Evolutionary conservation across 441 rosid genomes (phyloP).

Genomic region (Euphorbia schlechtendalii): DNA sequence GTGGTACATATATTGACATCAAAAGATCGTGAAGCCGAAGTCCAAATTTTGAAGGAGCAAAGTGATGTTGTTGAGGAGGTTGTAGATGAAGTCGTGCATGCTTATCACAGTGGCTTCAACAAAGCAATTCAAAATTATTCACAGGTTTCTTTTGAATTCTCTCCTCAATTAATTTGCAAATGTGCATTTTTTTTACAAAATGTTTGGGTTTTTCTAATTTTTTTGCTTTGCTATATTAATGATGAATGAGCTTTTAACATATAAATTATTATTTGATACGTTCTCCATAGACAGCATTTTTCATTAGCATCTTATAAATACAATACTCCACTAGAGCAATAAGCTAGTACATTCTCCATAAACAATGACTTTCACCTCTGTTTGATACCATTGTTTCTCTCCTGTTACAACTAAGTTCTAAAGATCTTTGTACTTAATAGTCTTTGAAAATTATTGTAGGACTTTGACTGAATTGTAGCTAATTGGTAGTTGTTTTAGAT

Average conservation of each 20-base stretch:
- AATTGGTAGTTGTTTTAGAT: not conserved
- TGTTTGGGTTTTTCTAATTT: not conserved
- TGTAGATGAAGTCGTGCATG: constrained; percentile 97
- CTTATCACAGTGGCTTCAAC: constrained; percentile 95
- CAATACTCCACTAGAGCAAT: too few species aligned
- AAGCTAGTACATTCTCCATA: not conserved
- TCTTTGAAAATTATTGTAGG: not conserved
- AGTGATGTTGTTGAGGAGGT: constrained; percentile 95
- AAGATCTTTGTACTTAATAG: not conserved
- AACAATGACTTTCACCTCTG: not conserved
- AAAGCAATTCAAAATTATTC: constrained; percentile 99
- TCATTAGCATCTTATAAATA: not conserved
- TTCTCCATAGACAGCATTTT: not conserved
- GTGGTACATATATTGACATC: constrained; percentile 95
- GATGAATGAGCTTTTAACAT: not conserved
- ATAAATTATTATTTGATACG: not conserved
- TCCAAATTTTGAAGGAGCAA: constrained; percentile 69
- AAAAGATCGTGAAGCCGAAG: constrained; percentile 85
- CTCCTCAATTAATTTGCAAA: constrained; percentile 9
- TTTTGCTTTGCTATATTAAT: not conserved
- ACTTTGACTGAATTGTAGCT: not conserved
- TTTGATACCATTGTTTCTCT: not conserved
- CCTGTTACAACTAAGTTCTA: not conserved
- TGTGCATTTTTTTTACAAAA: not conserved
- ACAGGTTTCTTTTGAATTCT: constrained; percentile 50